phyloP scores from a whole-genome alignment of 306 rosid species.

The Biancaea sappan region DNA sequence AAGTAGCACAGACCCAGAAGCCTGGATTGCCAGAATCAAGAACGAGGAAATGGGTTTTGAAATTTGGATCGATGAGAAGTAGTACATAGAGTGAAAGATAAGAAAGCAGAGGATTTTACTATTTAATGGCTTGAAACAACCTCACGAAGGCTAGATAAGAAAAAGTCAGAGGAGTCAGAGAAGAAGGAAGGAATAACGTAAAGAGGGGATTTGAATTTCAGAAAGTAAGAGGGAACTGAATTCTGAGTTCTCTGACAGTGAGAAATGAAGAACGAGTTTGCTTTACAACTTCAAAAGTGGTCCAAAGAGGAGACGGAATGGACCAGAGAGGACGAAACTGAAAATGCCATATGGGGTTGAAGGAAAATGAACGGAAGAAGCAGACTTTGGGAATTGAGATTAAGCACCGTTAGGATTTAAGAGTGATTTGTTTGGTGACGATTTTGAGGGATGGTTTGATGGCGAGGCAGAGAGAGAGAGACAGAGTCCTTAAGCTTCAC shows the following conservation, averaged over 20 bases:
- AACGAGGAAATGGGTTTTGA: neutral
- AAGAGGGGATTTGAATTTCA: slow-evolving; percentile 23
- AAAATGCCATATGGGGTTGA: neutral
- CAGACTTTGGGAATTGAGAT: slow-evolving; percentile 29
- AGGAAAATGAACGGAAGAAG: slow-evolving; percentile 25
- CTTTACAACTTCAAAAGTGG: slow-evolving; percentile 16
- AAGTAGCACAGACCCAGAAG: slow-evolving; percentile 23
- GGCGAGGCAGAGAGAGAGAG: slow-evolving; percentile 15
- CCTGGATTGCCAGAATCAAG: neutral
- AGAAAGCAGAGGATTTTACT: slow-evolving; percentile 17
- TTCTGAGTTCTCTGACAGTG: neutral
- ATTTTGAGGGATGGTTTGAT: slow-evolving; percentile 31
- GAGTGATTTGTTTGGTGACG: slow-evolving; percentile 21
- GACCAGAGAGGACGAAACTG: neutral
- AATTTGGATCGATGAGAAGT: too few relatives aligned
- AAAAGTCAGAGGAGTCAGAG: slow-evolving; percentile 12
- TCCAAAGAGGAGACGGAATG: slow-evolving; percentile 22
- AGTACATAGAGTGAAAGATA: too few relatives aligned
- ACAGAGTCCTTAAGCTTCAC: too few relatives aligned
- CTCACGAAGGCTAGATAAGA: slow-evolving; percentile 21
- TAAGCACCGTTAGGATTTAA: neutral
- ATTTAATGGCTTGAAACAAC: slow-evolving; percentile 27
- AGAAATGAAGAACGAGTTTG: slow-evolving; percentile 11
- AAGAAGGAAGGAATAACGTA: slow-evolving; percentile 1
- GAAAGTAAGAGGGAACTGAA: neutral